Evolutionary conservation across 257 asterid genomes (phyloP).

Genomic region (Nicotiana noctiflora): DNA sequence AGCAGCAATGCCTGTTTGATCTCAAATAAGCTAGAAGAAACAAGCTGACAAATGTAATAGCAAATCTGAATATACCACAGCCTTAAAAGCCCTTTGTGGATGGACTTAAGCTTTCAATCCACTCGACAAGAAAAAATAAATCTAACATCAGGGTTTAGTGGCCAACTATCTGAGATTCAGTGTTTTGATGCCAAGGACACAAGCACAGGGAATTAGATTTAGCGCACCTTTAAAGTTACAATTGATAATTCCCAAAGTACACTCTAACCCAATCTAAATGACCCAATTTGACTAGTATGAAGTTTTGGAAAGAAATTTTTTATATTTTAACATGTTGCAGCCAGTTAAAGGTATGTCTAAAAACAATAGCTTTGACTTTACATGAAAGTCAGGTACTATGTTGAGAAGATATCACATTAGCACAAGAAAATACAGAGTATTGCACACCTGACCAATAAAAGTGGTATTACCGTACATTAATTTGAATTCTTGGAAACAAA

Average conservation of each 20-base stretch:
- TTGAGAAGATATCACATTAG: not conserved
- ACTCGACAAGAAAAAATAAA: not conserved
- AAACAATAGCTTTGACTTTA: not conserved
- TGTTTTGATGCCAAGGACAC: not conserved
- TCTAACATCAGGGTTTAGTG: not conserved
- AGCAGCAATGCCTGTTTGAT: not conserved
- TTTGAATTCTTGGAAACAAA: not conserved
- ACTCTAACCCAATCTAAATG: not conserved
- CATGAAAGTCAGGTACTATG: not conserved
- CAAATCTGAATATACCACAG: slow-evolving; percentile 1
- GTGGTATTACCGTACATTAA: not conserved
- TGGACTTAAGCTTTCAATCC: not conserved
- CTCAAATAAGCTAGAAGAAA: not conserved
- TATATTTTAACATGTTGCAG: not conserved
- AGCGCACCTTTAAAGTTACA: not conserved
- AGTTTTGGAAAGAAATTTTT: not conserved
- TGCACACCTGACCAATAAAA: not conserved
- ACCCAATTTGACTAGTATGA: slow-evolving; percentile 1
- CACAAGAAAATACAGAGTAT: not conserved
- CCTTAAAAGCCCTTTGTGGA: not conserved
- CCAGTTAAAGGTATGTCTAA: not conserved
- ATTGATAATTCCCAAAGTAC: not conserved
- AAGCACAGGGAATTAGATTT: not conserved
- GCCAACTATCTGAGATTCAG: not conserved
- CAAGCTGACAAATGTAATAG: not conserved